Evolutionary conservation across 768 basidiomycete species (phyloP).

Genomic region (Trametes cingulata): DNA sequence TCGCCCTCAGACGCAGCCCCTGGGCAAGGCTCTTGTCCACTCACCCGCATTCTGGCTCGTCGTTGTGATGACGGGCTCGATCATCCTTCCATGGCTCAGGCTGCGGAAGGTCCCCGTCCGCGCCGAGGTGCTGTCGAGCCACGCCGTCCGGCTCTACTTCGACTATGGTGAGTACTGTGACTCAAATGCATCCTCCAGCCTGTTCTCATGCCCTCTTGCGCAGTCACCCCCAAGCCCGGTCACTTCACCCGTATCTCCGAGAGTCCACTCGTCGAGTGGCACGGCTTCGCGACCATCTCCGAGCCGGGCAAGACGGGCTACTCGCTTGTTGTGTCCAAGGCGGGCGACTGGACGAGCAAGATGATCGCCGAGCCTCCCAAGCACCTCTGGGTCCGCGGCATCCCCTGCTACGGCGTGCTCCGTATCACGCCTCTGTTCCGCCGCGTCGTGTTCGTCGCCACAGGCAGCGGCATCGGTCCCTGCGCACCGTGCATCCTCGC

Average conservation of each 20-base stretch:
- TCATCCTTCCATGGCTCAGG: slow-evolving; percentile 60
- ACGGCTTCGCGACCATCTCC: slow-evolving; percentile 56
- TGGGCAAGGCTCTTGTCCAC: slow-evolving; percentile 45
- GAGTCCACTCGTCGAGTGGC: slow-evolving; percentile 57
- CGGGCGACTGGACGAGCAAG: slow-evolving; percentile 61
- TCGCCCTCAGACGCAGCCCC: slow-evolving; percentile 36
- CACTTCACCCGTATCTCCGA: slow-evolving; percentile 41
- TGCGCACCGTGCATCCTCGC: slow-evolving; percentile 57
- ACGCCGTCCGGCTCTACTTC: slow-evolving; percentile 60
- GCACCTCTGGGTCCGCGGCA: slow-evolving; percentile 58
- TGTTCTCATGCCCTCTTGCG: not conserved
- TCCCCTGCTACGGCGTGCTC: slow-evolving; percentile 56
- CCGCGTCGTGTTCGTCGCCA: slow-evolving; percentile 57
- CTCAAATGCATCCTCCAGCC: too few species aligned
- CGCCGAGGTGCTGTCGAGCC: slow-evolving; percentile 53
- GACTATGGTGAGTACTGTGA: slow-evolving; percentile 49
- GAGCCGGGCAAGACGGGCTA: slow-evolving; percentile 41
- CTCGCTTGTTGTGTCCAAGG: slow-evolving; percentile 56
- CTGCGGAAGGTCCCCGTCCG: slow-evolving; percentile 57
- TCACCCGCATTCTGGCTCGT: slow-evolving; percentile 59
- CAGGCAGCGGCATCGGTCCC: slow-evolving; percentile 61
- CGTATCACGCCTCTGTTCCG: slow-evolving; percentile 57
- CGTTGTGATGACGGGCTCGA: slow-evolving; percentile 52
- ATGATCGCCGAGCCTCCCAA: slow-evolving; percentile 55
- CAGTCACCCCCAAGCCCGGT: slow-evolving; percentile 36